Conservation (phyloP, 768 basidiomycete genomes). For the Tulasnella sp. region DNA sequence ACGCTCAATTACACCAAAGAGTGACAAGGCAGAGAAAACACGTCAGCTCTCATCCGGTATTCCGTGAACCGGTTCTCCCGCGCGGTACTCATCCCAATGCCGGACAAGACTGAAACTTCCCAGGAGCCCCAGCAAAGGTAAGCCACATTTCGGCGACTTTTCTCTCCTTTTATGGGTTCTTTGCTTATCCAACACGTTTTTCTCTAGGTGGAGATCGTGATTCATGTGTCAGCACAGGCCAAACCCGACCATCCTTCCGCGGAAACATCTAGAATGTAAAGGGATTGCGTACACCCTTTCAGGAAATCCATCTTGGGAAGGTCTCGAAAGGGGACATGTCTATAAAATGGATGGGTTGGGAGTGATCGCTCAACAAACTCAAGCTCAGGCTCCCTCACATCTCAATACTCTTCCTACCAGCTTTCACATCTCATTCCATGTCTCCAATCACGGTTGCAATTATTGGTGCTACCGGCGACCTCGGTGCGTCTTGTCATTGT, state of each 20-base stretch:
- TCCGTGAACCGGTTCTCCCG: not conserved
- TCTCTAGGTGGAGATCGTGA: not conserved
- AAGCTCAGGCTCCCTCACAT: not conserved
- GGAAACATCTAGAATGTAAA: not conserved
- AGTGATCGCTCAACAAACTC: not conserved
- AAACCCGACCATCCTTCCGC: not conserved
- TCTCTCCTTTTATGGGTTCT: not conserved
- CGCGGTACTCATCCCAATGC: not conserved
- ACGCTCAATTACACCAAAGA: not conserved
- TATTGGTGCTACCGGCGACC: not conserved
- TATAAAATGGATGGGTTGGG: not conserved
- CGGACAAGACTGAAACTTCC: not conserved
- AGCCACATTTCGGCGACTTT: not conserved
- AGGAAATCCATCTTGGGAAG: not conserved
- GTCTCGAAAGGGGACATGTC: not conserved
- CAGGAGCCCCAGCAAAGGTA: not conserved
- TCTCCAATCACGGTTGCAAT: not conserved
- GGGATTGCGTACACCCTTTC: not conserved
- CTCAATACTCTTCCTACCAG: not conserved
- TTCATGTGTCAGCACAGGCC: not conserved
- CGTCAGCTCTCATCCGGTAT: not conserved
- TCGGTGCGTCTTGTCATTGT: not conserved
- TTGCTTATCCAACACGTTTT: not conserved
- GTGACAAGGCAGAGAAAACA: not conserved
- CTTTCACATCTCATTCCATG: not conserved